Base-by-base conservation (phyloP, 495 filamentous ascomycete species). In the Daldinia vernicosa region DNA sequence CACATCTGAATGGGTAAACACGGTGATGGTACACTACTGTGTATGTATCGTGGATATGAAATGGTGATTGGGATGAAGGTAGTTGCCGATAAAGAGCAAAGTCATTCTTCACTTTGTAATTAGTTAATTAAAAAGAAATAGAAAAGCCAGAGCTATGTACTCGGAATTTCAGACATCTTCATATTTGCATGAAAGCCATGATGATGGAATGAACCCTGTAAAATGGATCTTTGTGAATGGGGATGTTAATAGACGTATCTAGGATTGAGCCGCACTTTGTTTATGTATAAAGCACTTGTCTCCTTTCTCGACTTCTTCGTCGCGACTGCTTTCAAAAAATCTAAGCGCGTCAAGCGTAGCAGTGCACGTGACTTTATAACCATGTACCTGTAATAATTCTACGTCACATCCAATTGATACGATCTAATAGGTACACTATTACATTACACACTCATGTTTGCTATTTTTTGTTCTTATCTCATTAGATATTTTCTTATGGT, bases 1-100 rank as follows among this genome's bases (percentile, higher is more conserved):
- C 84, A 86, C 77, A 81, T 79, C 63, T 69, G 66, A 70, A 33
- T n/a, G 27, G 26, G 6, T 6, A 9, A 57, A 43, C 19, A 8
- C 37, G 28, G 24, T 24, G 24, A 40, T 9, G 6, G 58, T 26
- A 19, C 11, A n/a, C n/a, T n/a, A n/a, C n/a, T n/a, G n/a, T n/a
- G n/a, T 22, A 27, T 3, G 57, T 62, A 58, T 58, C 33, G 57
- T 51, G 33, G 30, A 12, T n/a, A 63, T 63, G 11, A 28, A 55
- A 7, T 22, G 43, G n/a, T 12, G 58, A 40, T 33, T 45, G 4
- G 33, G 22, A 14, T 5, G 4, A 12, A 43, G 30, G 15, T 52
- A 28, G 14, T 24, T 22, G 50, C 3, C 30, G 17, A 47, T 15
- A 15, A 39, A 37, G 12, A 54, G 19, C 17, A 14, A 67, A 32